Base-by-base conservation (phyloP, 1,284 basidiomycete genomes). In the Golubevia pallescens region DNA sequence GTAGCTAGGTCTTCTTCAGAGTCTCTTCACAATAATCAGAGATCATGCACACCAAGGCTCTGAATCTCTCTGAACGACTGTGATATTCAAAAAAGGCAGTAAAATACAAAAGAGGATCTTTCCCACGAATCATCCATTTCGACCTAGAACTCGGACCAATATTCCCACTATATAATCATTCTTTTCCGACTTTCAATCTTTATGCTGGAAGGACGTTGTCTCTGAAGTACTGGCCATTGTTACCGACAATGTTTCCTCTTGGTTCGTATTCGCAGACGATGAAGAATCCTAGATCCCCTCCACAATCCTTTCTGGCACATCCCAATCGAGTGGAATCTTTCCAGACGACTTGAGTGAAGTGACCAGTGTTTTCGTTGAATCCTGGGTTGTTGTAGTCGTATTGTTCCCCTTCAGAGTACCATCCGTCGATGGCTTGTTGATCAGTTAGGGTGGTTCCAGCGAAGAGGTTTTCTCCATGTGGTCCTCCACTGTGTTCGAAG, bases 311-410 rank as follows among this genome's bases (percentile, higher is more conserved):
- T 48, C 34, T 34, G 13, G 21, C 34, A 20, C n/a, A 58, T 58
- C 34, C 55, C 24, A 57, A 16, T 34, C n/a, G 10, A 16, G 32
- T 57, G 8, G 23, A 28, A 28, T 16, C 58, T 32, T 69, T 69
- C 74, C 74, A 77, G 0, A 77, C 68, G 64, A 77, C 68, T 66
- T 77, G 74, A 2, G 73, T 74, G 42, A 77, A 77, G 56, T 77
- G 74, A 0, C 74, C 74, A 16, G 74, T 74, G 2, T 63, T 61
- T 53, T 66, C 68, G 57, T 65, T 65, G 61, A 74, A 77, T 10
- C 13, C 38, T 1, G 60, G 64, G 10, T 38, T 24, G 7, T n/a
- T 56, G 57, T 63, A 76, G 51, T 72, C 63, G 68, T 77, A 77
- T 16, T 58, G 52, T n/a, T 42, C 20, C 19, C 58, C 38, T 28